Conservation (phyloP, 352 stramenopile genomes). For the Pythium pectinolyticum region DNA sequence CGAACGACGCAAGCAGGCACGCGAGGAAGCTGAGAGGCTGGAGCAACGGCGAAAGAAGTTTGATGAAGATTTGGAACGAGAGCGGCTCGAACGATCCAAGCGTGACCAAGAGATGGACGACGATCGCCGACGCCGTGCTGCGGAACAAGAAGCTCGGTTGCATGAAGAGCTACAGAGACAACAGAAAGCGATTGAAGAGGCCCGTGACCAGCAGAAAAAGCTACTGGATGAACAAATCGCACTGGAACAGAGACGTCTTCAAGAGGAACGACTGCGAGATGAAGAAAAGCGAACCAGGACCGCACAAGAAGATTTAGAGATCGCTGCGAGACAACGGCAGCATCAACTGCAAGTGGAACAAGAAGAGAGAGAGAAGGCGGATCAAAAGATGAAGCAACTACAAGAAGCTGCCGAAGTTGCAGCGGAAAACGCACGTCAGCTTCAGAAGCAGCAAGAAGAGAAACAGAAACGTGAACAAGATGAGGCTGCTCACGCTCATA, state of each 20-base stretch:
- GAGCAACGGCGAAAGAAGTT: slow-evolving; percentile 43
- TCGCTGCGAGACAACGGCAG: slow-evolving; percentile 18
- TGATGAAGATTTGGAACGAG: slow-evolving; percentile 42
- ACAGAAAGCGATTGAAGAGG: slow-evolving; percentile 35
- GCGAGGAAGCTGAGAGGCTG: slow-evolving; percentile 39
- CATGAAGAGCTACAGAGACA: slow-evolving; percentile 40
- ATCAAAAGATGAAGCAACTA: neutral
- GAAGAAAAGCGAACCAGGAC: slow-evolving; percentile 31
- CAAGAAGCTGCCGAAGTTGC: neutral
- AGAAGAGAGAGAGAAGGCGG: slow-evolving; percentile 26
- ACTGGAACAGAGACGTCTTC: slow-evolving; percentile 20
- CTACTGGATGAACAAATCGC: slow-evolving; percentile 29
- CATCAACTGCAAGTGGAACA: slow-evolving; percentile 29
- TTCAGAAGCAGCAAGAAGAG: neutral
- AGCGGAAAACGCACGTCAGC: no score
- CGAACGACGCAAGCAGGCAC: slow-evolving; percentile 39
- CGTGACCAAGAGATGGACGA: slow-evolving; percentile 39
- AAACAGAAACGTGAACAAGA: neutral
- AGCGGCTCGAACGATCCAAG: slow-evolving; percentile 37
- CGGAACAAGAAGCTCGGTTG: slow-evolving; percentile 35
- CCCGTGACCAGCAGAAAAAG: slow-evolving; percentile 31
- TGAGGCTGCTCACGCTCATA: no score
- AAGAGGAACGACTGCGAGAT: slow-evolving; percentile 8
- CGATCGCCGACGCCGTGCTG: slow-evolving; percentile 24
- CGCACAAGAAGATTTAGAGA: slow-evolving; percentile 24